These are phyloP conservation scores for Mariannaea elegans DNA, from an alignment of 2,329 filamentous ascomycete genomes.

Conservation along the genomic window DNA sequence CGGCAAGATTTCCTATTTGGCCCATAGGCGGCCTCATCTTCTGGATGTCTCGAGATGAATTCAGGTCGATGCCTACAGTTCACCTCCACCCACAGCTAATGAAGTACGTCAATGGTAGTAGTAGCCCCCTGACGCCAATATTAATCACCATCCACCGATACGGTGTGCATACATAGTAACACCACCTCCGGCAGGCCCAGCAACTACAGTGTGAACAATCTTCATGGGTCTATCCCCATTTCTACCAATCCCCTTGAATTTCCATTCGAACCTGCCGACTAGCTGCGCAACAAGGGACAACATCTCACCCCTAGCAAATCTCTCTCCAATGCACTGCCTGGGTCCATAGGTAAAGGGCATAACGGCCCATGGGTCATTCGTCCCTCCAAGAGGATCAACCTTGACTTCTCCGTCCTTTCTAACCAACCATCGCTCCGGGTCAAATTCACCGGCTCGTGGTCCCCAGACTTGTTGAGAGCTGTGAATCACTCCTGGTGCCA, in stretches of 20 bases:
- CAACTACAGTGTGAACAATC: conserved; percentile 18
- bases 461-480: conserved; percentile 11
- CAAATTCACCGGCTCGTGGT: conserved; percentile 1
- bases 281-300: conserved; percentile 14
- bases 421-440: conserved; percentile 10
- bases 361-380: conserved; percentile 17
- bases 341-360: conserved; percentile 17
- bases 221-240: conserved; percentile 22
- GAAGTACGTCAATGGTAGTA: too few species aligned
- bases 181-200: conserved; percentile 19
- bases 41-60: too few species aligned
- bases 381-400: conserved; percentile 25
- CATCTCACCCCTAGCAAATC: conserved; percentile 16
- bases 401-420: conserved; percentile 16
- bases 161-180: conserved; percentile 22
- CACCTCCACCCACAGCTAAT: too few species aligned
- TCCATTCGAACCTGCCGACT: conserved; percentile 23
- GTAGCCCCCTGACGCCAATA: too few species aligned
- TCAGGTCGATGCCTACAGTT: too few species aligned
- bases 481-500: conserved; percentile 14
- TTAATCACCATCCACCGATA: conserved; percentile 16
- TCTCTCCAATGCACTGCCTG: conserved; percentile 16
- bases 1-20: too few species aligned
- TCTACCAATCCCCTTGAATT: conserved; percentile 23
- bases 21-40: too few species aligned